Percentiles rank a stretch among this genome's conserved stretches.
phyloP scores from a whole-genome alignment of 2,329 filamentous ascomycete genomes.

The Magnaporthiopsis poae region DNA sequence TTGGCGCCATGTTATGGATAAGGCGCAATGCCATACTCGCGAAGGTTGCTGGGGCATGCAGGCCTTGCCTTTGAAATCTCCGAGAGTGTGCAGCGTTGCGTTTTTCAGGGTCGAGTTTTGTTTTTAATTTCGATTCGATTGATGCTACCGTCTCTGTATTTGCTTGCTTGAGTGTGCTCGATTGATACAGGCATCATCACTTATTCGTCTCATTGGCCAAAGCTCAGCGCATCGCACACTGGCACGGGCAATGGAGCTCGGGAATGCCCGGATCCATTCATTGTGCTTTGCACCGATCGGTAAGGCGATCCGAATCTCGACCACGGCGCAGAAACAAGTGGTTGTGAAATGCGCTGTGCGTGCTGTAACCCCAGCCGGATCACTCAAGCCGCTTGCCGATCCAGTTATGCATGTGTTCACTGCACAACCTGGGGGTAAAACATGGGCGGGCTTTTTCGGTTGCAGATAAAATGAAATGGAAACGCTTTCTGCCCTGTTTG shows the following conservation, averaged over 20 bases:
- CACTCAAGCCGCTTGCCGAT: neutral
- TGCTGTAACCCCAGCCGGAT: neutral
- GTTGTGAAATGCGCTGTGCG: neutral
- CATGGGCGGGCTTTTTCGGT: neutral
- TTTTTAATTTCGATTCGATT: too few relatives aligned
- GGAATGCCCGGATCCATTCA: too few relatives aligned
- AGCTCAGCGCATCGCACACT: too few relatives aligned
- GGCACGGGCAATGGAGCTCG: too few relatives aligned
- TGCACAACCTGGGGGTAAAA: neutral
- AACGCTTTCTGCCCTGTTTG: neutral
- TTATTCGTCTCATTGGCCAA: too few relatives aligned
- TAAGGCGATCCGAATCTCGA: neutral
- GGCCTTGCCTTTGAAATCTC: neutral
- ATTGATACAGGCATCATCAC: too few relatives aligned
- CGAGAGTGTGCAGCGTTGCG: too few relatives aligned
- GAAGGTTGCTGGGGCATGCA: neutral
- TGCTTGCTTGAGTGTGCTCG: too few relatives aligned
- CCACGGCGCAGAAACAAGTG: neutral
- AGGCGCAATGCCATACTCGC: neutral
- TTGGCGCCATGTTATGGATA: neutral
- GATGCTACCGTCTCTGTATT: too few relatives aligned
- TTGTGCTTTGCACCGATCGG: neutral
- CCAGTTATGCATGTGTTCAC: neutral
- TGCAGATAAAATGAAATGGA: too few relatives aligned
- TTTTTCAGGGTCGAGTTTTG: too few relatives aligned